Evolutionary conservation across 495 filamentous ascomycete species (phyloP), one percentile per base, ranked within the genome.

Genomic region (Tuber aestivum): DNA sequence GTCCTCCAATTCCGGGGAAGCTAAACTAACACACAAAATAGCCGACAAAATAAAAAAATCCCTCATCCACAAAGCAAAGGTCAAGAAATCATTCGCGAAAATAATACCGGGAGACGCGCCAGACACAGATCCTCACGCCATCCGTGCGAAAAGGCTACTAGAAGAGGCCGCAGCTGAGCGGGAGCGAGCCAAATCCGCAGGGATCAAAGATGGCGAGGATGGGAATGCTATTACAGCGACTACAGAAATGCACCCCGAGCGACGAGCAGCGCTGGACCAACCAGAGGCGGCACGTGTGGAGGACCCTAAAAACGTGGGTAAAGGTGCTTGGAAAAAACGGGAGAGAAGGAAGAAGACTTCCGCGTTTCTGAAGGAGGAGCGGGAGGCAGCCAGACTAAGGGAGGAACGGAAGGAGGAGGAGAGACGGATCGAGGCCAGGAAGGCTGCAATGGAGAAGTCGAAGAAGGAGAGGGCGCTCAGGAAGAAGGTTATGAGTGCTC

Each of bases 71-170:
- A 96, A 94, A 84, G 94, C 95, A 79, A 97, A 97, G 84, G 87
- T 97, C 70, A 97, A 94, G 84, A 97, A 97, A 84, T 87, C 92
- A 68, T 97, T 97, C 83, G 92, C 90, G 79, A 99, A 97, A 84
- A 85, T 89, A 76, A 56, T 82, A 77, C 20, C 80, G 75, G 71
- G 85, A 82, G 75, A 85, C 72, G 82, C 84, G 65, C 48, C 73
- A 56, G 56, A 74, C 56, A 48, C 73, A 21, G 77, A 80, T 65
- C 65, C 70, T 23, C 71, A 82, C n/a, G 80, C 77, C 42, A 56
- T 74, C 38, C 81, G 81, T 3, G 81, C 81, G 27, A 76, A 80
- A 12, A 78, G 71, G 71, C 76, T 82, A 69, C 82, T 79, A 41
- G 83, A 83, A 72, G 80, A 79, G 74, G 77, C 82, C 12, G 79